phyloP scores from a whole-genome alignment of 208 protist genomes.

The Balamuthia mandrillaris region DNA sequence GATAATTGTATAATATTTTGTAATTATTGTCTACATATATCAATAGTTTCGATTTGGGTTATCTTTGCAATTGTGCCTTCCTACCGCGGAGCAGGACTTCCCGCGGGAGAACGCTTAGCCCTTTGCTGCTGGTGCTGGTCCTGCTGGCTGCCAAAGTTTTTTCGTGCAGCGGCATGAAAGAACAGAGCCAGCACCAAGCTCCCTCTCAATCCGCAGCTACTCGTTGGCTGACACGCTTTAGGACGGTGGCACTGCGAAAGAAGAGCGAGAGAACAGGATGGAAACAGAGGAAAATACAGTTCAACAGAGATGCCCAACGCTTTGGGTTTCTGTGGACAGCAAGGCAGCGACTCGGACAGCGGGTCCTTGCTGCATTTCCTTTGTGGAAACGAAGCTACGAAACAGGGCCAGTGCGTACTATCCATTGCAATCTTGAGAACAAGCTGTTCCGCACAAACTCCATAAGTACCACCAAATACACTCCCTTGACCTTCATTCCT shows the following conservation, averaged over 20 bases:
- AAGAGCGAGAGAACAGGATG: not conserved
- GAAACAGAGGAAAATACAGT: not conserved
- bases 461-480: conserved; percentile 90
- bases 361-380: not conserved
- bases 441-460: conserved; percentile 68
- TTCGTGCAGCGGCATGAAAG: no score
- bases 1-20: no score
- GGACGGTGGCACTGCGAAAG: conserved; percentile 9
- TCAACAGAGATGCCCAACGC: not conserved
- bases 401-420: not conserved
- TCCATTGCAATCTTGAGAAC: not conserved
- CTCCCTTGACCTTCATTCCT: conserved; percentile 86
- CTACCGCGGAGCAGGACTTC: no score
- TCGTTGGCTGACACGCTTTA: conserved; percentile 31
- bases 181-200: no score
- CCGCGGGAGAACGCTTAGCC: no score
- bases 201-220: no score
- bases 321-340: conserved; percentile 4
- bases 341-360: not conserved
- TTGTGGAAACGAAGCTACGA: not conserved
- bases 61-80: no score
- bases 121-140: no score
- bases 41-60: no score
- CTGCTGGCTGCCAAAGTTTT: no score
- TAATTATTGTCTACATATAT: no score